Evolutionary conservation across 441 rosid genomes (phyloP).

Genomic region (Pelargonium fulgidum): DNA sequence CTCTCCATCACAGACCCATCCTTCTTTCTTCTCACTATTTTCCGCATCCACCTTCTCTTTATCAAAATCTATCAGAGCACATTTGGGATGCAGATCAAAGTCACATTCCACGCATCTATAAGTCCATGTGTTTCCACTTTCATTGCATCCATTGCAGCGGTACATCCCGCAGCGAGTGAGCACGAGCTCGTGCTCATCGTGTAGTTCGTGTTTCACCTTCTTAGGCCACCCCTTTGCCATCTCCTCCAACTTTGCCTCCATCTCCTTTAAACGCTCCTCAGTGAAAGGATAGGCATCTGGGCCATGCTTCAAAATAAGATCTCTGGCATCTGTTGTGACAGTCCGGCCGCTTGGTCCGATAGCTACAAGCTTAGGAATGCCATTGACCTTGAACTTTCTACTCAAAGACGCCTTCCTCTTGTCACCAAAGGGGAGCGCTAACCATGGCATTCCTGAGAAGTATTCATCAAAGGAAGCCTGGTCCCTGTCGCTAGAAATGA

Average conservation of each 20-base stretch:
- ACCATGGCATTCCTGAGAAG: conserved; percentile 67
- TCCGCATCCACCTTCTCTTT: conserved; percentile 25
- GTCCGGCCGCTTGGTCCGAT: conserved; percentile 61
- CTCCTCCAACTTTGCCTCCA: conserved; percentile 37
- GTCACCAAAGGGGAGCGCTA: conserved; percentile 72
- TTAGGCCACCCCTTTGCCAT: conserved; percentile 64
- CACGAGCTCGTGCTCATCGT: conserved; percentile 55
- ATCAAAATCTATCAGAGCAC: conserved; percentile 31
- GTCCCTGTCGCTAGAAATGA: conserved; percentile 66
- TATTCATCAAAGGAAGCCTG: conserved; percentile 49
- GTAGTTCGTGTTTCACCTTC: conserved; percentile 50
- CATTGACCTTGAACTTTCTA: conserved; percentile 52
- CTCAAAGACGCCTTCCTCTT: conserved; percentile 48
- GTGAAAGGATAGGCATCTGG: conserved; percentile 74
- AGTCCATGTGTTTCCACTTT: conserved; percentile 43
- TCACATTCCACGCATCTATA: conserved; percentile 52
- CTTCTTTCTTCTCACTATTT: conserved; percentile 27
- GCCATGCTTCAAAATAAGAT: conserved; percentile 40
- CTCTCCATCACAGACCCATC: conserved; percentile 56
- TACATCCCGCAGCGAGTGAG: conserved; percentile 30
- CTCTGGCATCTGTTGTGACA: conserved; percentile 48
- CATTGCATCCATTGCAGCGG: conserved; percentile 41
- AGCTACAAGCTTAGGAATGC: conserved; percentile 57
- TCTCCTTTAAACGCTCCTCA: conserved; percentile 41
- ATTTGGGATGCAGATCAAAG: conserved; percentile 64